Evolutionary conservation across 805 yeast genomes (phyloP), one percentile per base, ranked within the genome.

Genomic region (Pichia ethanolica): DNA sequence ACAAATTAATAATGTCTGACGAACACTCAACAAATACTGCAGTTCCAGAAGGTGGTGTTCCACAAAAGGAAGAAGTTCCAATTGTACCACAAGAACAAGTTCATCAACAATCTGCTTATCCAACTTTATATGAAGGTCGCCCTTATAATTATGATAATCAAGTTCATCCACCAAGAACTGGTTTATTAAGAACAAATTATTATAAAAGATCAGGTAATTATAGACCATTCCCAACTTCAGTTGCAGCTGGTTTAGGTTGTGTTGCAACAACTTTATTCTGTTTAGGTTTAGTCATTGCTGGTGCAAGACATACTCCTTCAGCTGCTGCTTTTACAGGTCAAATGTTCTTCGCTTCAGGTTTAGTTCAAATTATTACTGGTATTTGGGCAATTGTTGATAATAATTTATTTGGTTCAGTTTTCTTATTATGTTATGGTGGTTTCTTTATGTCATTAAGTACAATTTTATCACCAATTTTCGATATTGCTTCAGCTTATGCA

Each of bases 371-470:
- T 33, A 64, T 75, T 39, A 69, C 75, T 36, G 82, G 82, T 37
- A 59, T 74, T 20, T 78, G 79, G 79, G 78, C 77, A 49, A 59
- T 77, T 48, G 65, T 69, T 35, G 63, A 67, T 37, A 75, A 77
- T 48, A 75, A 74, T 59, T 67, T 73, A 4, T 77, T 73, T 58
- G 80, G 74, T 39, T 73, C 74, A 11, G 71, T 75, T 10, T 71
- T 75, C 25, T 63, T 76, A 39, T 64, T 68, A 34, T 67, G 72
- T 46, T 74, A 68, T 58, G 81, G 79, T 42, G 73, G 74, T 7
- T 77, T 77, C 61, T 77, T 76, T 69, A 60, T 72, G 56, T 63
- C 73, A 4, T 71, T 63, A 55, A 79, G 75, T 36, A 71, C 71
- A 27, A 65, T 75, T 27, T 58, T 63, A 48, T 64, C 73, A 14